These are phyloP conservation scores for Candida yuanshanica DNA, from an alignment of 805 yeast genomes.

Conservation along the genomic window DNA sequence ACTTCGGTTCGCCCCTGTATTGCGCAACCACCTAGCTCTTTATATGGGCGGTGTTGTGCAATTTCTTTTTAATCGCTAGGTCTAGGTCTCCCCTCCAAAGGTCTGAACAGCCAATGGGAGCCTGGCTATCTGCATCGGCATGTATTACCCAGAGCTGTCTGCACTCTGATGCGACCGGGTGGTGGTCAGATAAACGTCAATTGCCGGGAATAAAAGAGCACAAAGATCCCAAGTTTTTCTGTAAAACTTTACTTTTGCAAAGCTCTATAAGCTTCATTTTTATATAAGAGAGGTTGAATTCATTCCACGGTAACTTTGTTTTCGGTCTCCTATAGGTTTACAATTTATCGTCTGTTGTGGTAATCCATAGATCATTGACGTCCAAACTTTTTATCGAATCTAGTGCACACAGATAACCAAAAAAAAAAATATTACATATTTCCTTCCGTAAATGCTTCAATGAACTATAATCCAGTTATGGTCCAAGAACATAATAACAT, in stretches of 20 bases:
- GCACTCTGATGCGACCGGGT: background rate
- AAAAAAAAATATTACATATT: background rate
- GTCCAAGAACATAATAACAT: background rate
- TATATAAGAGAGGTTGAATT: too few relatives aligned
- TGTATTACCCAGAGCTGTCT: background rate
- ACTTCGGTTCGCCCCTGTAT: background rate
- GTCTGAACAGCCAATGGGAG: background rate
- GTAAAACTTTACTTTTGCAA: too few relatives aligned
- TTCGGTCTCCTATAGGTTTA: too few relatives aligned
- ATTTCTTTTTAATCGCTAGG: background rate
- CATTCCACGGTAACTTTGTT: too few relatives aligned
- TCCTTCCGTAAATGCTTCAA: background rate
- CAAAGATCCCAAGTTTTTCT: background rate
- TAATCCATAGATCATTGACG: too few relatives aligned
- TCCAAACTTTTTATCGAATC: too few relatives aligned
- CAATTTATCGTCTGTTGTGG: too few relatives aligned
- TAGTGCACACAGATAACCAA: background rate
- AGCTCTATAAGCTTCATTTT: background rate
- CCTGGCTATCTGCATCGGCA: background rate
- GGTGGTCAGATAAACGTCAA: background rate
- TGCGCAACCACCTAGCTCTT: too few relatives aligned
- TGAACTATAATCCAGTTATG: background rate
- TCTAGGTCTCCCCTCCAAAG: background rate
- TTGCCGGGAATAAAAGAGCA: background rate
- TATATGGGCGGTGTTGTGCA: background rate